A percentile compares a stretch with the other conserved stretches of the same genome.
phyloP scores from a whole-genome alignment of 345 rosid species.

The Hibiscus trionum region DNA sequence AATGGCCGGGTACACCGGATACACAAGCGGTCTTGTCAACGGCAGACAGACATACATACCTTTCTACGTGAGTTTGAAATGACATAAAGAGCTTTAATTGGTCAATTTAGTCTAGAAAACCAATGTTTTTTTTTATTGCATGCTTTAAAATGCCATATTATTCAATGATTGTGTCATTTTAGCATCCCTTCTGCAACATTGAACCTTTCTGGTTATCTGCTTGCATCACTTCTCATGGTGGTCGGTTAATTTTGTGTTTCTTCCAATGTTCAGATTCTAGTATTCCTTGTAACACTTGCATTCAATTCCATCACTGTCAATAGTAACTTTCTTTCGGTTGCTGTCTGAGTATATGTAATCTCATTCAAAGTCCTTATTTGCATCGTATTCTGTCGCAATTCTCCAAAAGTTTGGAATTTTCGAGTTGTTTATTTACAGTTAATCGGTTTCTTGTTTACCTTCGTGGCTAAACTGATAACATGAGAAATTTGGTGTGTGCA shows the following conservation, averaged over 20 bases:
- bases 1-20: conserved; percentile 94
- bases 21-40: conserved; percentile 67
- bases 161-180: not conserved
- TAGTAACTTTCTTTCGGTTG: not conserved
- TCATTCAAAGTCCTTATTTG: not conserved
- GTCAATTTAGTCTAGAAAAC: not conserved
- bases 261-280: not conserved
- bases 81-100: not conserved
- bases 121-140: not conserved
- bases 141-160: not conserved
- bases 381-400: not conserved
- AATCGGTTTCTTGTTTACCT: not conserved
- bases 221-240: not conserved
- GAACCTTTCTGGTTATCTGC: not conserved
- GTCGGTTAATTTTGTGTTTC: not conserved
- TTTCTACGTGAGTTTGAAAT: conserved; percentile 48
- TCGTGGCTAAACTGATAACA: not conserved
- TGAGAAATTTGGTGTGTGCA: conserved; percentile 15
- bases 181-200: not conserved
- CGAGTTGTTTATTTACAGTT: not conserved
- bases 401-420: not conserved
- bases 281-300: not conserved
- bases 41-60: conserved; percentile 88
- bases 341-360: not conserved
- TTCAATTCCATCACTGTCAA: not conserved